These are phyloP conservation scores for Cryptococcus sp. DNA, from an alignment of 1,284 basidiomycete species.

Conservation along the genomic window DNA sequence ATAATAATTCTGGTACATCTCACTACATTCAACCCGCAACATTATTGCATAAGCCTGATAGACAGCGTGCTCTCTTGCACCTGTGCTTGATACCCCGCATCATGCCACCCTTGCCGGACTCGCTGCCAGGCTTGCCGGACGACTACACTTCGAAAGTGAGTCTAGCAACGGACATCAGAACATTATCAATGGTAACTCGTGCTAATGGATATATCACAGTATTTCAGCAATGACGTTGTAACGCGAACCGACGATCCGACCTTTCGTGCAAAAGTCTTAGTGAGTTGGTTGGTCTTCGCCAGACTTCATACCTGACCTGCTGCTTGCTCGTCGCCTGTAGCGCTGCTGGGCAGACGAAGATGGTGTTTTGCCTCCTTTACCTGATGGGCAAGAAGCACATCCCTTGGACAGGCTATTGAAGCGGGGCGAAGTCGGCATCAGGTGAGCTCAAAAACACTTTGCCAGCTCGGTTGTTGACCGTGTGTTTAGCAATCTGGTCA, in stretches of 20 bases:
- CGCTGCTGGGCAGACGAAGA: constrained; percentile 49
- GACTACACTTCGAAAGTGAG: constrained; percentile 43
- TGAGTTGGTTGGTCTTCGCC: constrained; percentile 16
- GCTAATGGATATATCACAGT: constrained; percentile 13
- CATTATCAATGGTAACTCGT: not conserved
- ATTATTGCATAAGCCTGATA: no score
- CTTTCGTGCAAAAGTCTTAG: constrained; percentile 38
- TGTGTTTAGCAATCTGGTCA: constrained; percentile 53
- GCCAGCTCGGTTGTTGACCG: not conserved
- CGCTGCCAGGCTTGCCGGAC: constrained; percentile 41
- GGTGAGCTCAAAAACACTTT: constrained; percentile 53
- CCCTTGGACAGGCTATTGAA: constrained; percentile 72
- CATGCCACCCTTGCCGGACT: constrained; percentile 14
- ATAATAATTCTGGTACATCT: not conserved
- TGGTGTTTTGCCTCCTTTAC: constrained; percentile 18
- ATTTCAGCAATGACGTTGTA: constrained; percentile 40
- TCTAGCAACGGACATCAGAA: no score
- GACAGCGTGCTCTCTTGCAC: no score
- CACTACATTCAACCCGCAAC: no score
- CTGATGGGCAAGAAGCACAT: constrained; percentile 45
- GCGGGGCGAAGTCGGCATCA: constrained; percentile 79
- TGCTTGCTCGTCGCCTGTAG: constrained; percentile 17
- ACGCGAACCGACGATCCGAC: constrained; percentile 22
- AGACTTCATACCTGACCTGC: not conserved
- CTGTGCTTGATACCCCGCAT: no score